Evolutionary conservation across 257 asterid genomes (phyloP).

Genomic region (Solanum ossicruentum): DNA sequence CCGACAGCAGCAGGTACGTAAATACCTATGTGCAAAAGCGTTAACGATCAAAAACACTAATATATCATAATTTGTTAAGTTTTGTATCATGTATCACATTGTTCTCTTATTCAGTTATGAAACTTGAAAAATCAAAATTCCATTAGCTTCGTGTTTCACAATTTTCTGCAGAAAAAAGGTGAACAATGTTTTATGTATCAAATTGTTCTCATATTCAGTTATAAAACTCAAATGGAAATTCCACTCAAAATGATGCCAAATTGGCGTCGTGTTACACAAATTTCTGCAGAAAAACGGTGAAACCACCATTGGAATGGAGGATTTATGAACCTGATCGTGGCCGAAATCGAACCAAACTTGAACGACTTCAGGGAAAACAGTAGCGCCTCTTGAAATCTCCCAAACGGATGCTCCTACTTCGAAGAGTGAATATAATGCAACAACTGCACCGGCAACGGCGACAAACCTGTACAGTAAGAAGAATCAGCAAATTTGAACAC

Average conservation of each 20-base stretch:
- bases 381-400: constrained; percentile 28
- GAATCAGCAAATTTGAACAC: background rate
- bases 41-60: background rate
- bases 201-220: background rate
- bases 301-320: background rate
- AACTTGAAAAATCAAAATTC: background rate
- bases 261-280: background rate
- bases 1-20: constrained; percentile 30
- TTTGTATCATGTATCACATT: background rate
- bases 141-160: background rate
- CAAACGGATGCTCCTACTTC: constrained; percentile 35
- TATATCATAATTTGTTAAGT: background rate
- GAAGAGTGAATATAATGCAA: constrained; percentile 30
- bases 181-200: background rate
- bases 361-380: constrained; percentile 26
- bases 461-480: constrained; percentile 9
- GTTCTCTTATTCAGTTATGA: background rate
- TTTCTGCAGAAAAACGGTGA: background rate
- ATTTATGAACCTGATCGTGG: constrained; percentile 34
- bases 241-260: background rate
- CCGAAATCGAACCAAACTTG: constrained; percentile 52
- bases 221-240: background rate
- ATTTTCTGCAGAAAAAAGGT: background rate
- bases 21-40: constrained; percentile 14
- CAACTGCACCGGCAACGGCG: constrained; percentile 31